Percentiles rank a stretch among this genome's conserved stretches.
These are phyloP conservation scores for Jatropha multifida DNA, from an alignment of 441 rosid species.

Conservation along the genomic window DNA sequence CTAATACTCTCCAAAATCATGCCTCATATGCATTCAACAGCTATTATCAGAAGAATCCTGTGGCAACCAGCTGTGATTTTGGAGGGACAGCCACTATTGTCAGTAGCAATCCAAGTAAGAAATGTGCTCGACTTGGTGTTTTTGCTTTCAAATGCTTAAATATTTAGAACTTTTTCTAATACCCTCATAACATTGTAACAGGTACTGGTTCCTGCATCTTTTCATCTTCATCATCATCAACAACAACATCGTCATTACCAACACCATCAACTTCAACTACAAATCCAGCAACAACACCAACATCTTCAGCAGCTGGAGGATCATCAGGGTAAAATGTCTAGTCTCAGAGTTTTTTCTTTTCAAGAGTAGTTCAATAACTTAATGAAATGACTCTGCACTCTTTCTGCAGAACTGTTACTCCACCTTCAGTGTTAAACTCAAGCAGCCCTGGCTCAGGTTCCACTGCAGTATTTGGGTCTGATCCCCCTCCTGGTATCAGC, in stretches of 20 bases:
- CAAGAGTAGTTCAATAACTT: background rate
- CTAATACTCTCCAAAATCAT: slow-evolving; percentile 67
- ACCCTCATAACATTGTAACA: slow-evolving; percentile 28
- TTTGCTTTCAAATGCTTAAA: slow-evolving; percentile 11
- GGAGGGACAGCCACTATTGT: slow-evolving; percentile 72
- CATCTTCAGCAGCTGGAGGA: slow-evolving; percentile 41
- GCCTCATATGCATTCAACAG: slow-evolving; percentile 94
- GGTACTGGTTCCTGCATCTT: slow-evolving; percentile 84
- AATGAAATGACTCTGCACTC: slow-evolving; percentile 4
- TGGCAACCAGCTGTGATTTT: slow-evolving; percentile 82
- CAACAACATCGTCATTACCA: slow-evolving; percentile 43
- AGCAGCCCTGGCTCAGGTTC: slow-evolving; percentile 52
- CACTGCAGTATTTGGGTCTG: slow-evolving; percentile 46
- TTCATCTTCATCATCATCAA: slow-evolving; percentile 53
- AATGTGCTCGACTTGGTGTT: slow-evolving; percentile 4
- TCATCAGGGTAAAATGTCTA: slow-evolving; percentile 47
- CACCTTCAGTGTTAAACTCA: slow-evolving; percentile 61
- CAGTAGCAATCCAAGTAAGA: slow-evolving; percentile 78
- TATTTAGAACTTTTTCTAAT: background rate
- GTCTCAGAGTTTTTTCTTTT: background rate
- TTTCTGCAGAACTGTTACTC: slow-evolving; percentile 59
- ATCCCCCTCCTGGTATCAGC: slow-evolving; percentile 46
- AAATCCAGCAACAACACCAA: slow-evolving; percentile 37
- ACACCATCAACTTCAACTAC: slow-evolving; percentile 40
- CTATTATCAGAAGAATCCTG: slow-evolving; percentile 86